Evolutionary conservation across 1,139 yeast species (phyloP).

Genomic region (Tardiomyces depauwii): DNA sequence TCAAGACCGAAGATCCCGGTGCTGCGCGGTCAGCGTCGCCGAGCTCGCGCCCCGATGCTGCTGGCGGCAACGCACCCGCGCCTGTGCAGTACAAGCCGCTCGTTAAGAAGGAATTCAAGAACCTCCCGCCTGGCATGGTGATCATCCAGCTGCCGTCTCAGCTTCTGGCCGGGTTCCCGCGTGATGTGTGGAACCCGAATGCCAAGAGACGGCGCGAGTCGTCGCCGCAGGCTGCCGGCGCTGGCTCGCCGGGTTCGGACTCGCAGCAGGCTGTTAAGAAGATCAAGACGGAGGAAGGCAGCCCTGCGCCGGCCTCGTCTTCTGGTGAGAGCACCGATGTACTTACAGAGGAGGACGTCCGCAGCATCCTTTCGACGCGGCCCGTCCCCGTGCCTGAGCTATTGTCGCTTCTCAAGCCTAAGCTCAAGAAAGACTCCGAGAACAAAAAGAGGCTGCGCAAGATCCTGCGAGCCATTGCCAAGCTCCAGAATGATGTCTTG

Average conservation of each 20-base stretch:
- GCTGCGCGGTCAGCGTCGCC: constrained; percentile 1
- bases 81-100: constrained; percentile 12
- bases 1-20: constrained; percentile 13
- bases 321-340: constrained; percentile 19
- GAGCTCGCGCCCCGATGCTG: constrained; percentile 5
- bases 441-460: constrained; percentile 57
- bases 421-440: constrained; percentile 57
- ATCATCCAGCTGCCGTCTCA: constrained; percentile 53
- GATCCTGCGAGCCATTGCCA: constrained; percentile 58
- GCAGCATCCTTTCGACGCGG: constrained; percentile 48
- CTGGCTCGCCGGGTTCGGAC: constrained; percentile 7
- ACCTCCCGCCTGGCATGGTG: constrained; percentile 52
- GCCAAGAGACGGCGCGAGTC: constrained; percentile 31
- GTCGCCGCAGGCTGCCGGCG: constrained; percentile 12
- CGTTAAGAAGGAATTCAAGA: constrained; percentile 21
- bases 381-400: constrained; percentile 59
- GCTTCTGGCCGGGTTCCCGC: constrained; percentile 56
- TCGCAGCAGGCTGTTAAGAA: constrained; percentile 27
- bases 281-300: constrained; percentile 20
- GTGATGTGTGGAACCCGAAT: constrained; percentile 76
- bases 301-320: constrained; percentile 3
- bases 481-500: constrained; percentile 53
- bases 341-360: constrained; percentile 62
- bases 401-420: constrained; percentile 46
- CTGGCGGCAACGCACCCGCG: neutral